Percentiles rank a stretch among this genome's conserved stretches.
Evolutionary conservation across 1,284 basidiomycete species (phyloP).

Genomic region (Tilletiaria anomala): DNA sequence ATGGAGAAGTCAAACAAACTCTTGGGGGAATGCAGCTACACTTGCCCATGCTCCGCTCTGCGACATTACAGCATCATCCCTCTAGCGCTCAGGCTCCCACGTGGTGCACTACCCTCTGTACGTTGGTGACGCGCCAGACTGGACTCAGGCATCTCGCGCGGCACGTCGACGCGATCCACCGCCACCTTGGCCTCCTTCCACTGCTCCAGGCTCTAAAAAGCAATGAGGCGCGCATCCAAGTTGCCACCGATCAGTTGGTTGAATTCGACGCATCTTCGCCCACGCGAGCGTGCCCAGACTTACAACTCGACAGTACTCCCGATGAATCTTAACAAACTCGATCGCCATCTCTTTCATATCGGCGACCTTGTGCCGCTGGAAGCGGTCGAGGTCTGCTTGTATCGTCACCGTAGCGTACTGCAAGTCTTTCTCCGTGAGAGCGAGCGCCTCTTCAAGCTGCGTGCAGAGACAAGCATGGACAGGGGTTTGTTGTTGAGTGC

Average conservation of each 20-base stretch:
- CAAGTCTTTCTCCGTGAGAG: slow-evolving; percentile 46
- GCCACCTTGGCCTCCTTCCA: slow-evolving; percentile 92
- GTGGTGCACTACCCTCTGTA: neutral
- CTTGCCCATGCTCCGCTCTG: too few species aligned
- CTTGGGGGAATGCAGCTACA: too few species aligned
- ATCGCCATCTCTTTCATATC: slow-evolving; percentile 85
- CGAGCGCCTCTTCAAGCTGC: slow-evolving; percentile 29
- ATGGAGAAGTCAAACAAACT: too few species aligned
- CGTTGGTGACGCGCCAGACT: slow-evolving; percentile 9
- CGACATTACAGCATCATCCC: too few species aligned
- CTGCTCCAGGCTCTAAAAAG: slow-evolving; percentile 68
- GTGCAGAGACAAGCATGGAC: neutral
- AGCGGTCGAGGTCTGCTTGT: slow-evolving; percentile 91
- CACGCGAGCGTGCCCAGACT: slow-evolving; percentile 11
- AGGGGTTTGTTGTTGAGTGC: neutral
- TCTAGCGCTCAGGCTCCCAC: too few species aligned
- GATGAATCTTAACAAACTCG: slow-evolving; percentile 72
- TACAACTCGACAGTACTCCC: slow-evolving; percentile 89
- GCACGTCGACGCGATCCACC: slow-evolving; percentile 61
- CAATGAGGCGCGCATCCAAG: slow-evolving; percentile 8
- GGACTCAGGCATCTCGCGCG: slow-evolving; percentile 19
- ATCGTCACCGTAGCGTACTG: slow-evolving; percentile 91
- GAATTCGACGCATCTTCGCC: slow-evolving; percentile 1
- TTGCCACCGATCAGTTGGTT: neutral
- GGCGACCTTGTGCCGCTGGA: slow-evolving; percentile 94